Base-by-base conservation (phyloP, 495 filamentous ascomycete species). In the Xylaria venustula region DNA sequence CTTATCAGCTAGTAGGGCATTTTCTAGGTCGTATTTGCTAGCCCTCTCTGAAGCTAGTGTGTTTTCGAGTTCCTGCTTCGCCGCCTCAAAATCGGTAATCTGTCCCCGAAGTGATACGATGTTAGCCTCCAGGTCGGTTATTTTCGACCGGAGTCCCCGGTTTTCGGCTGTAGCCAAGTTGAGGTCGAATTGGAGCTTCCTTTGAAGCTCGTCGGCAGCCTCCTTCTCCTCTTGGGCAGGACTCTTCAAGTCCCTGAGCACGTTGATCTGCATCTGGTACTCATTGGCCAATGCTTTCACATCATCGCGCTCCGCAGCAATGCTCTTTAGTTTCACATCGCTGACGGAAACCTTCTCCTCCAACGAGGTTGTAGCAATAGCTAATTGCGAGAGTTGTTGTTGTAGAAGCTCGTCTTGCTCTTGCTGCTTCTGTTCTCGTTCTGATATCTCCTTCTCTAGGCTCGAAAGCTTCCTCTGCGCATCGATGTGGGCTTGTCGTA, bases 331-430 rank as follows among this genome's bases (percentile, higher is more conserved):
- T 23, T 79, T 74, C 67, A 69, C 70, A 63, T 77, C 73, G 34
- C 72, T 71, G 55, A 55, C 61, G 48, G 71, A 70, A 12, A 75
- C 68, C 25, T 75, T 73, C 53, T 63, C 71, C 55, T 79, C 67
- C 30, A 78, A 70, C 46, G 67, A 62, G 17, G 66, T 69, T 25
- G 68, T 67, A 51, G 68, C 65, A 41, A 66, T 60, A 44, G 74
- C 73, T 1, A 80, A 64, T 15, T 68, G 70, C 12, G 68, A 51
- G 47, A 79, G 74, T 55, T 77, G 72, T 23, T 67, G 69, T 15
- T 67, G 54, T 37, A 77, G 67, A 12, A 65, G 53, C 8, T 63
- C 65, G 51, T 79, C 74, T 15, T 77, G 75, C 12, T 75, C 67
- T 52, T 70, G 68, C 50, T 74, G 72, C 19, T 70, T 74, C 15